phyloP scores from a whole-genome alignment of 2,329 filamentous ascomycete genomes.

The Hirsutella minnesotensis region DNA sequence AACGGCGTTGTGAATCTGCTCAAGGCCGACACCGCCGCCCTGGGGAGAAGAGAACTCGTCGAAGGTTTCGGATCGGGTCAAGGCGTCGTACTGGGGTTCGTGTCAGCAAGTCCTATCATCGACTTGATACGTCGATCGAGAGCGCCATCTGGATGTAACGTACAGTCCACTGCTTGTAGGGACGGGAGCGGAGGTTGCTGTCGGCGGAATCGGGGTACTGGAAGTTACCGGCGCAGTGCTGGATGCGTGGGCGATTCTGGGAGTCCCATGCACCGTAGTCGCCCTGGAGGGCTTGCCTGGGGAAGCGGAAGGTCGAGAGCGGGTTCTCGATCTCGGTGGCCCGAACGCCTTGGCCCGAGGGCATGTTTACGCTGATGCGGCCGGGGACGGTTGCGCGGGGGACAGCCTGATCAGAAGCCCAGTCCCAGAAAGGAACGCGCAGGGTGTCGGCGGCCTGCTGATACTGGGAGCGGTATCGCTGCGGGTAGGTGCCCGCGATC shows the following conservation, averaged over 20 bases:
- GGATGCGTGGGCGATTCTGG: constrained; percentile 21
- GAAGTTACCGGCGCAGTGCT: constrained; percentile 23
- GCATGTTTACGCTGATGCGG: constrained; percentile 27
- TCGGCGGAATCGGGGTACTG: constrained; percentile 30
- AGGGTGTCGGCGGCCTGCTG: constrained; percentile 31
- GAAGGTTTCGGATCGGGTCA: constrained; percentile 24
- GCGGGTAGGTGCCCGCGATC: constrained; percentile 32
- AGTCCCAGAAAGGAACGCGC: constrained; percentile 43
- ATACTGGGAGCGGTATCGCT: constrained; percentile 22
- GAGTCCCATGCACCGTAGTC: constrained; percentile 23
- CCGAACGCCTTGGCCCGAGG: constrained; percentile 19
- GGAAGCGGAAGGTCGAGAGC: constrained; percentile 38
- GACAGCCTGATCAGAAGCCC: constrained; percentile 30
- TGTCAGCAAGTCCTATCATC: background rate
- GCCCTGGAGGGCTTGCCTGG: constrained; percentile 22
- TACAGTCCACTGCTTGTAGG: constrained; percentile 29
- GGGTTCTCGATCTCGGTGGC: constrained; percentile 34
- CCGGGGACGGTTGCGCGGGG: constrained; percentile 25
- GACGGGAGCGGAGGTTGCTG: constrained; percentile 14
- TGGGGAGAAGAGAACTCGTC: constrained; percentile 21
- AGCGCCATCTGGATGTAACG: constrained; percentile 8
- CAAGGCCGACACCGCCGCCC: constrained; percentile 25
- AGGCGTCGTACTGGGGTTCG: constrained; percentile 24
- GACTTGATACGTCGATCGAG: too few species aligned
- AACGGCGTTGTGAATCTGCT: constrained; percentile 29